Conservation (phyloP, 495 filamentous ascomycete genomes). For the Xylaria grammica region DNA sequence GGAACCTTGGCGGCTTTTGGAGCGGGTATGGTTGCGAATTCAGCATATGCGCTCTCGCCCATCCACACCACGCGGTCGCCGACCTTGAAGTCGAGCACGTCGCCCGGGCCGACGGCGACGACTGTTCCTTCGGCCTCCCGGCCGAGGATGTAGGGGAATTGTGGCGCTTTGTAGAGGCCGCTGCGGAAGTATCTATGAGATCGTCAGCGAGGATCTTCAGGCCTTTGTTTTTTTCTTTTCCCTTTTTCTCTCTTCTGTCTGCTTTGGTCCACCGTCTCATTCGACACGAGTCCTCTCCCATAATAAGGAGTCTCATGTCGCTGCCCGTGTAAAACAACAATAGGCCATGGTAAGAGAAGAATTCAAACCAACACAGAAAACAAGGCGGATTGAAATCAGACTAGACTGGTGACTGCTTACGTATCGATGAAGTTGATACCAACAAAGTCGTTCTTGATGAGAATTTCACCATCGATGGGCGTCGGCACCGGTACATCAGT, state of each 20-base stretch:
- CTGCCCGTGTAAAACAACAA: not conserved
- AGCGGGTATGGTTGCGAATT: conserved; percentile 69
- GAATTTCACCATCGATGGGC: conserved; percentile 70
- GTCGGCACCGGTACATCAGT: conserved; percentile 77
- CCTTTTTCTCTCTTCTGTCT: not conserved
- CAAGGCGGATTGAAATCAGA: not conserved
- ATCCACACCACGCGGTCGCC: conserved; percentile 76
- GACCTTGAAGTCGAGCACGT: conserved; percentile 53
- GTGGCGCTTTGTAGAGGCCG: conserved; percentile 76
- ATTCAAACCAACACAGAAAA: not conserved
- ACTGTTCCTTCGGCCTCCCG: conserved; percentile 70
- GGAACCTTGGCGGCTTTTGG: conserved; percentile 68
- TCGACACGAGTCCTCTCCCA: not conserved
- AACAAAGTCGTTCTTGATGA: conserved; percentile 84
- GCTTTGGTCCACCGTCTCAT: not conserved
- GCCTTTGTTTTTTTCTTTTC: not conserved
- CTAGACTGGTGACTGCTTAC: conserved; percentile 40
- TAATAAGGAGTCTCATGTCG: not conserved
- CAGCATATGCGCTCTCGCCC: conserved; percentile 68
- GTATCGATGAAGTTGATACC: conserved; percentile 92
- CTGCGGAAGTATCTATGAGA: conserved; percentile 78
- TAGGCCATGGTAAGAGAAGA: not conserved
- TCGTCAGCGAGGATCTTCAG: not conserved
- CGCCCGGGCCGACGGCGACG: conserved; percentile 40
- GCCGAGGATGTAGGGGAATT: conserved; percentile 79